Conservation (phyloP, 108 stramenopile species). For the Hondaea fermentalgiana region DNA sequence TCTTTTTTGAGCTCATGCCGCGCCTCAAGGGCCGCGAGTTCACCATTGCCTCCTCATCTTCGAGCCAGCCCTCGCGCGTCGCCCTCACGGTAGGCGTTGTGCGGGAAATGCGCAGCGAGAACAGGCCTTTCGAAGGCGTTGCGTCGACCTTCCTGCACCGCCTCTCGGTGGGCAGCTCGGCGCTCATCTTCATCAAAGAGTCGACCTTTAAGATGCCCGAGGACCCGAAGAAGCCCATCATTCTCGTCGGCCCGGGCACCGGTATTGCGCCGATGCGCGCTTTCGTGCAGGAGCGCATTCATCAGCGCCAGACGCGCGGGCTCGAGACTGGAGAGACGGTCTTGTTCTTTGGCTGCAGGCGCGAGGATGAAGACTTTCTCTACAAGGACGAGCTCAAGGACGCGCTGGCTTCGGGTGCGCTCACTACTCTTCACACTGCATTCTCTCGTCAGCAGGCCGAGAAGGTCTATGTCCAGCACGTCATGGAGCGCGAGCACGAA, state of each 20-base stretch:
- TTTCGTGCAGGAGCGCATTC: constrained; percentile 74
- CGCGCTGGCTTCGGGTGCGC: constrained; percentile 50
- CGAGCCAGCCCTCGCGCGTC: constrained; percentile 66
- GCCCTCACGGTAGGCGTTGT: constrained; percentile 83
- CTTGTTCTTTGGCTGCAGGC: constrained; percentile 93
- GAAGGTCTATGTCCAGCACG: constrained; percentile 93
- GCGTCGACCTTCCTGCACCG: constrained; percentile 55
- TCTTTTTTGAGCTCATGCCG: constrained; percentile 36
- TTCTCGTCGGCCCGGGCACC: constrained; percentile 94
- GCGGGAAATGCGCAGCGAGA: constrained; percentile 15
- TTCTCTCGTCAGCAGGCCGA: constrained; percentile 71
- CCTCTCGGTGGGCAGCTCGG: neutral
- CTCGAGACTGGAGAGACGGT: constrained; percentile 53
- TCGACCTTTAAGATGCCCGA: constrained; percentile 69
- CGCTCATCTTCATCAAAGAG: constrained; percentile 71
- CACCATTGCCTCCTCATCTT: constrained; percentile 84
- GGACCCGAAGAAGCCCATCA: constrained; percentile 54
- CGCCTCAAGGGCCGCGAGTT: constrained; percentile 84
- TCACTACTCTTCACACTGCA: constrained; percentile 68
- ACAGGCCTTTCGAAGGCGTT: constrained; percentile 60
- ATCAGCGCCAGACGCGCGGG: constrained; percentile 26
- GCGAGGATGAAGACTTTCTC: constrained; percentile 66
- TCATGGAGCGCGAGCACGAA: constrained; percentile 50
- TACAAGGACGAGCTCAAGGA: constrained; percentile 77
- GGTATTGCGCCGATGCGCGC: constrained; percentile 97